A percentile compares a stretch with the other conserved stretches of the same genome.
Evolutionary conservation across 2,329 filamentous ascomycete genomes (phyloP).

Genomic region (Fusarium duplospermum): DNA sequence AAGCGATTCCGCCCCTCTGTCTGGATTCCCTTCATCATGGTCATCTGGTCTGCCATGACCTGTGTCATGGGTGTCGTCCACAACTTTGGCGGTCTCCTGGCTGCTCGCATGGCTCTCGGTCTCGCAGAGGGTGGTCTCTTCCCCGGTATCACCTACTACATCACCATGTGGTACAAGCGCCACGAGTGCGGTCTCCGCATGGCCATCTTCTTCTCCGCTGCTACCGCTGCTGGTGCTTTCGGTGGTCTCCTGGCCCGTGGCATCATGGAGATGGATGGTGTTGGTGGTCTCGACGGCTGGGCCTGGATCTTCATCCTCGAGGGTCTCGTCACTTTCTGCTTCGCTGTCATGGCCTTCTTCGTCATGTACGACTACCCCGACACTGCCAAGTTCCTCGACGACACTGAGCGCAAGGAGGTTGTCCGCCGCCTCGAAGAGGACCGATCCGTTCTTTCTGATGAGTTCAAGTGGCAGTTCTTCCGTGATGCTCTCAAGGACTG

Average conservation of each 20-base stretch:
- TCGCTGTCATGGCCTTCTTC: slow-evolving; percentile 60
- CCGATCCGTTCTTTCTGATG: slow-evolving; percentile 63
- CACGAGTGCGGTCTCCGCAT: slow-evolving; percentile 71
- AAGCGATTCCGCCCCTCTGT: slow-evolving; percentile 63
- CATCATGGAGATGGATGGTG: slow-evolving; percentile 67
- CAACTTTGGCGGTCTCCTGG: slow-evolving; percentile 62
- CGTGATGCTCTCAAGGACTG: slow-evolving; percentile 69
- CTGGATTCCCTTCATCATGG: slow-evolving; percentile 66
- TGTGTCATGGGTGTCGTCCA: slow-evolving; percentile 65
- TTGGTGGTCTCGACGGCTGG: slow-evolving; percentile 71
- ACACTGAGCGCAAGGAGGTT: slow-evolving; percentile 57
- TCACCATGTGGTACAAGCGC: slow-evolving; percentile 69
- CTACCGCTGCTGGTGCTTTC: slow-evolving; percentile 71
- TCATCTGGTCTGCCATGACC: slow-evolving; percentile 60
- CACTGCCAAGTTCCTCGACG: slow-evolving; percentile 60
- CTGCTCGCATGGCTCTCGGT: slow-evolving; percentile 59
- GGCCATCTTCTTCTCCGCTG: slow-evolving; percentile 69
- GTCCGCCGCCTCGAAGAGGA: slow-evolving; percentile 56
- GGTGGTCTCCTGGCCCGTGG: slow-evolving; percentile 70
- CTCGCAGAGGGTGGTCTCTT: slow-evolving; percentile 69
- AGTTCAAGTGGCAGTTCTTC: slow-evolving; percentile 66
- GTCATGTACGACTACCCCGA: slow-evolving; percentile 70
- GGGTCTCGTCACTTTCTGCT: slow-evolving; percentile 60
- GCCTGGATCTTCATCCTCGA: slow-evolving; percentile 85
- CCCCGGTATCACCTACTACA: slow-evolving; percentile 71